Base-by-base conservation (phyloP, 768 basidiomycete species). In the Boletus sensibilis region DNA sequence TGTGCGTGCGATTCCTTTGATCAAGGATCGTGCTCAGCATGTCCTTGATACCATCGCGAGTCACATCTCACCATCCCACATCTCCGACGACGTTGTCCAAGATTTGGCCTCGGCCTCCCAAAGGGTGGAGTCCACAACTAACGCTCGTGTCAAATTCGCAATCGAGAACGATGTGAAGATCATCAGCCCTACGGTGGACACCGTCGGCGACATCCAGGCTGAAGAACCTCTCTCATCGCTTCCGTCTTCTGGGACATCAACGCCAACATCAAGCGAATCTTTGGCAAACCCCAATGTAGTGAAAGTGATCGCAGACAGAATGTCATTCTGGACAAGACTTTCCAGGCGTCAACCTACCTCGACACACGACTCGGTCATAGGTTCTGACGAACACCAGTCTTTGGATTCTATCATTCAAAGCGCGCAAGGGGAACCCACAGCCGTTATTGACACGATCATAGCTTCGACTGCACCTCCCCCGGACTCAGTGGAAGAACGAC, bases 321-420 rank as follows among this genome's bases (percentile, higher is more conserved):
- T 92, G 42, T 90, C 89, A 2, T 92, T 91, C 65, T 92, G 91
- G 91, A 82, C 75, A 53, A 78, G 80, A 49, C 68, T 85, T 20
- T 82, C 86, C 11, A 83, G 79, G 60, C 77, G 81, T 35, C 72
- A 72, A 31, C 64, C 68, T 38, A 55, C 49, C 48, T 66, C 65
- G 23, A 25, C 65, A 16, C 56, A 58, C 6, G 57, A 62, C 42
- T 37, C 56, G 25, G 18, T 50, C 45, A 52, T 40, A 34, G 56
- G 52, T 44, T 51, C 52, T 38, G 59, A 62, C 27, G 65, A 67
- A 54, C 65, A 50, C 31, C 61, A 57, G 18, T 71, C 68, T 16
- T 41, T 73, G n/a, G 71, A 74, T 50, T 64, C 68, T 37, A 72
- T 84, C 29, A 79, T 84, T 50, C 70, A 79, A 23, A 74, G 75